Evolutionary conservation across 1,139 yeast species (phyloP), one percentile per base, ranked within the genome.

Genomic region (Candida pseudoviswanathii): DNA sequence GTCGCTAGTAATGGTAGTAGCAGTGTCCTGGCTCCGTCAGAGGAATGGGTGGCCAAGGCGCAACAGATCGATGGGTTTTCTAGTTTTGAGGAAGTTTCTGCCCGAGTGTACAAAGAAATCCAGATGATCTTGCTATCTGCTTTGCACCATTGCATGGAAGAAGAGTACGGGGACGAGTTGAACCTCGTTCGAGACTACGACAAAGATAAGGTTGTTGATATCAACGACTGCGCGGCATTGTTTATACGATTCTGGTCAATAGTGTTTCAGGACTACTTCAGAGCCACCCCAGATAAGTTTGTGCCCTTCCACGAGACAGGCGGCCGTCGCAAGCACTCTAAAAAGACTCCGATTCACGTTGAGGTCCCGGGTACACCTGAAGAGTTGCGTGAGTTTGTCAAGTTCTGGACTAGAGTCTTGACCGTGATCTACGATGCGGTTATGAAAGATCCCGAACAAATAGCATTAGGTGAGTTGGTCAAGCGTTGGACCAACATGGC

Each of bases 141-240:
- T 0, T 68, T 85, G 1, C 83, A 81, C 51, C 67, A 66, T 48
- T 78, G 81, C 31, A 77, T 88, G 81, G 65, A 59, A n/a, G 61
- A 68, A 3, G 82, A 73, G 34, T 88, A 80, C 58, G 90, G 81
- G 0, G 86, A 81, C 1, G 88, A 83, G 44, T 54, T 82, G 26
- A 79, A 73, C 4, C 61, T 75, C 9, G 46, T 84, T 27, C 62
- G 78, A 29, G 82, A 74, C 1, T 86, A 83, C 58, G 66, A 76
- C 26, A 66, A 68, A 16, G 55, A 66, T 2, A 33, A 59, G 0
- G 59, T 82, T 1, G 45, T 44, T 0, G 64, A 68, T 2, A 58
- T 86, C n/a, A 43, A 43, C 1, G 82, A 78, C 49, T 75, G 84
- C 37, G 65, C 77, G 1, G 57, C 62, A 1, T 65, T 71, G 2